Conservation (phyloP, 352 stramenopile genomes). For the Pythium brachiatum region DNA sequence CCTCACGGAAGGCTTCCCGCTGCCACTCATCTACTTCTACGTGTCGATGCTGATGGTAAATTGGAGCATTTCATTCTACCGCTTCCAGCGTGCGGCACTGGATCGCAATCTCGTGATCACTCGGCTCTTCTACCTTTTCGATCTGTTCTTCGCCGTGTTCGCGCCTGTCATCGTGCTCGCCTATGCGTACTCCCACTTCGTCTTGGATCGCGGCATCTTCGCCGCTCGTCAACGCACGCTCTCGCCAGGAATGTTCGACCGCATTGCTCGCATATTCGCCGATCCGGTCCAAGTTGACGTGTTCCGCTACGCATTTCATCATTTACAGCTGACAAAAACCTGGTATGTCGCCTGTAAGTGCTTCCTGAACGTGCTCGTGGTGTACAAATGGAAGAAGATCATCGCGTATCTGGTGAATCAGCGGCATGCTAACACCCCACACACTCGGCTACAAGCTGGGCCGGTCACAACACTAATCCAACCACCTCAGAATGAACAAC, state of each 20-base stretch:
- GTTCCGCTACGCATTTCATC: constrained; percentile 21
- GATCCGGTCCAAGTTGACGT: constrained; percentile 25
- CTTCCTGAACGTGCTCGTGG: constrained; percentile 19
- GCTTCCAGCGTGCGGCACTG: constrained; percentile 21
- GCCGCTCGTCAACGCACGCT: constrained; percentile 12
- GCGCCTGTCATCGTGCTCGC: constrained; percentile 25
- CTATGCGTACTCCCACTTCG: constrained; percentile 27
- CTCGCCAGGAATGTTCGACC: constrained; percentile 17
- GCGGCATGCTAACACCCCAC: no score
- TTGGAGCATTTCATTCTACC: constrained; percentile 30
- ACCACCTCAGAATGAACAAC: neutral
- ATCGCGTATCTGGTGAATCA: constrained; percentile 26
- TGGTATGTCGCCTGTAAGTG: constrained; percentile 16
- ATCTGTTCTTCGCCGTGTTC: constrained; percentile 38
- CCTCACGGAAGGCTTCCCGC: constrained; percentile 25
- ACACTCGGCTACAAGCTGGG: no score
- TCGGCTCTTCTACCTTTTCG: constrained; percentile 25
- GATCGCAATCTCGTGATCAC: constrained; percentile 19
- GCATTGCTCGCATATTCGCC: constrained; percentile 25
- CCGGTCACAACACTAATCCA: no score
- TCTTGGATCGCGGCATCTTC: constrained; percentile 24
- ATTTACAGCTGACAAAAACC: constrained; percentile 21
- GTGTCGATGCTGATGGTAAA: constrained; percentile 19
- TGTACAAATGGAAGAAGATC: constrained; percentile 28
- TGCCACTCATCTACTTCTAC: constrained; percentile 29